A percentile compares a stretch with the other conserved stretches of the same genome.
phyloP scores from a whole-genome alignment of 805 yeast species.

The Teunomyces pallodes region DNA sequence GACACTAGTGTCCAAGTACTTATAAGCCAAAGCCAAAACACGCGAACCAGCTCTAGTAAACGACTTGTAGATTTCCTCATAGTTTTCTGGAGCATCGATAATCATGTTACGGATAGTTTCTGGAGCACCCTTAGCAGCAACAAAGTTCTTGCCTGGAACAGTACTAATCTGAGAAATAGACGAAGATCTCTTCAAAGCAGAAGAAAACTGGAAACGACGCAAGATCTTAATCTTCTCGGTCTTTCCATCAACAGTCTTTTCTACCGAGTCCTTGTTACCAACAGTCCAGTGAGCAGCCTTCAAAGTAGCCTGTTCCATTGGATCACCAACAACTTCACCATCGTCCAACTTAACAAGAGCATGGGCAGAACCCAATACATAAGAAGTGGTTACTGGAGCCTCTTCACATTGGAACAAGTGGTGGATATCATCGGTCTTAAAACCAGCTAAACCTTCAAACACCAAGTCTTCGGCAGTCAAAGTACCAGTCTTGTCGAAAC shows the following conservation, averaged over 20 bases:
- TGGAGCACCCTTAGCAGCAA: constrained; percentile 97
- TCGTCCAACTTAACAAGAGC: constrained; percentile 92
- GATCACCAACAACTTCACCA: constrained; percentile 98
- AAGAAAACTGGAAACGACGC: constrained; percentile 96
- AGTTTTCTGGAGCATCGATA: constrained; percentile 63
- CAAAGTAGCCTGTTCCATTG: constrained; percentile 97
- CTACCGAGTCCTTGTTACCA: constrained; percentile 70
- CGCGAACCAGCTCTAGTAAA: constrained; percentile 96
- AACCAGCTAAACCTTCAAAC: constrained; percentile 94
- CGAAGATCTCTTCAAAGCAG: constrained; percentile 93
- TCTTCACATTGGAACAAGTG: constrained; percentile 54
- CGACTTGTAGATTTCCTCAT: constrained; percentile 82
- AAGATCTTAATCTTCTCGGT: constrained; percentile 61
- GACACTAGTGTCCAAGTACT: constrained; percentile 54
- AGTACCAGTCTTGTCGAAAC: constrained; percentile 98
- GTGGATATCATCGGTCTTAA: constrained; percentile 50
- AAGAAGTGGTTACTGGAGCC: constrained; percentile 66
- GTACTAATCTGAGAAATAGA: constrained; percentile 63
- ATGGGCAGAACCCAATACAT: constrained; percentile 90
- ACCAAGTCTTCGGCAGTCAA: constrained; percentile 94
- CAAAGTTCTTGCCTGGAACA: constrained; percentile 50
- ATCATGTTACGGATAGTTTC: constrained; percentile 87
- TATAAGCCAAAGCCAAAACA: constrained; percentile 92
- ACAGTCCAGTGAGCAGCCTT: constrained; percentile 85
- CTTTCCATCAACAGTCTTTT: constrained; percentile 33